phyloP scores from a whole-genome alignment of 371 early-diverging fungal genomes.

The Blakeslea trispora region DNA sequence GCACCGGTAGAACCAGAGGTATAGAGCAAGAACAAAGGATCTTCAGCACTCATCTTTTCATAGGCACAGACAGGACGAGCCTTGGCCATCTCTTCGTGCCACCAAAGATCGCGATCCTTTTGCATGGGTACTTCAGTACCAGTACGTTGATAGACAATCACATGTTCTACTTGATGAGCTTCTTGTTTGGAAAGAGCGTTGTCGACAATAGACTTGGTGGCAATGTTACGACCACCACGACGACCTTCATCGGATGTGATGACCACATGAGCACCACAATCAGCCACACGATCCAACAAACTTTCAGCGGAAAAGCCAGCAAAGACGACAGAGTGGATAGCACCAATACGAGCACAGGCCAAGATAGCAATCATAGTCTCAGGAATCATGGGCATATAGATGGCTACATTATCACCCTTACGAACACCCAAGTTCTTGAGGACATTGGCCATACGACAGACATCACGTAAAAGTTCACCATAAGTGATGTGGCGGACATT shows the following conservation, averaged over 20 bases:
- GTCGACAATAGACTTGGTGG: slow-evolving; percentile 91
- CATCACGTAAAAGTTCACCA: slow-evolving; percentile 77
- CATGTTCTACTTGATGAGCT: slow-evolving; percentile 71
- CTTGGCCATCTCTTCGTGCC: slow-evolving; percentile 79
- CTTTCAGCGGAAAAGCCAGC: slow-evolving; percentile 93
- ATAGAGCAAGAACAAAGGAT: slow-evolving; percentile 96
- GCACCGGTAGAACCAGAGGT: slow-evolving; percentile 98
- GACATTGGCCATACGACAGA: slow-evolving; percentile 82
- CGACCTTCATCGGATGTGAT: slow-evolving; percentile 87
- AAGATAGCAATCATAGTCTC: slow-evolving; percentile 90
- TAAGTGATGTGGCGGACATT: slow-evolving; percentile 78
- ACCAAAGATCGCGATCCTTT: slow-evolving; percentile 83
- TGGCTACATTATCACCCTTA: slow-evolving; percentile 92
- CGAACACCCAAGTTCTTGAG: slow-evolving; percentile 77
- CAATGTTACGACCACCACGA: slow-evolving; percentile 90
- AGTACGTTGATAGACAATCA: slow-evolving; percentile 88
- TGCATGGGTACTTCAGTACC: slow-evolving; percentile 72
- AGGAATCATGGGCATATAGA: slow-evolving; percentile 98
- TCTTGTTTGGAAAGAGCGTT: slow-evolving; percentile 68
- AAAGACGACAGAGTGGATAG: slow-evolving; percentile 92
- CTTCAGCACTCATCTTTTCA: slow-evolving; percentile 86
- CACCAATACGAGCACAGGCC: slow-evolving; percentile 95
- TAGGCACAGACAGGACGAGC: slow-evolving; percentile 81
- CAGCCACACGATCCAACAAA: slow-evolving; percentile 80
- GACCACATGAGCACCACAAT: slow-evolving; percentile 77